Evolutionary conservation across 805 yeast genomes (phyloP).

Genomic region (Yamadazyma phyllophila): DNA sequence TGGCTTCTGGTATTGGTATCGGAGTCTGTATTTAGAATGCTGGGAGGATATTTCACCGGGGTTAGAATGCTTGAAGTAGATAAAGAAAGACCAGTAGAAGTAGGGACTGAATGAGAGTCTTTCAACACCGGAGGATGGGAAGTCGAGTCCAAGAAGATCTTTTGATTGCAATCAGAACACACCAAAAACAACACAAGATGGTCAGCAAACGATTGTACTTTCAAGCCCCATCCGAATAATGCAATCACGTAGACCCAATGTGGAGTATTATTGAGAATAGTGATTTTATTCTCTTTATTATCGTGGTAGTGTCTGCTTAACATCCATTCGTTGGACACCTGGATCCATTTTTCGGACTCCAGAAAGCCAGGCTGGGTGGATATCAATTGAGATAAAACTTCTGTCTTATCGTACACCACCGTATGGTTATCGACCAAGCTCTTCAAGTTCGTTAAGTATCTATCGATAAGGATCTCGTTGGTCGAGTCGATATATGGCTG

Average conservation of each 20-base stretch:
- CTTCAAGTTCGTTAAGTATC: conserved; percentile 27
- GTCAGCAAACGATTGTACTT: conserved; percentile 27
- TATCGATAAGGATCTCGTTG: conserved; percentile 25
- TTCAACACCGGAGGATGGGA: conserved; percentile 8
- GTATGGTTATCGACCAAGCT: conserved; percentile 24
- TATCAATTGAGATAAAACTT: neutral
- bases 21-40: neutral
- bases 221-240: conserved; percentile 36
- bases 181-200: conserved; percentile 28
- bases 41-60: conserved; percentile 29
- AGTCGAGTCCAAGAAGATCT: conserved; percentile 26
- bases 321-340: conserved; percentile 32
- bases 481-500: conserved; percentile 31
- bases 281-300: conserved; percentile 33
- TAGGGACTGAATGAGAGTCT: conserved; percentile 2
- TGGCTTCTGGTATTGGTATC: conserved; percentile 8
- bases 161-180: conserved; percentile 38
- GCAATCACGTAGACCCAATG: conserved; percentile 36
- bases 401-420: conserved; percentile 7
- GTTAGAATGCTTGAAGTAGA: conserved; percentile 26
- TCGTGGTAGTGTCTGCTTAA: conserved; percentile 28
- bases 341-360: conserved; percentile 4
- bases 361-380: neutral
- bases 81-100: conserved; percentile 17
- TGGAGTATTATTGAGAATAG: conserved; percentile 24